Base-by-base conservation (phyloP, 2,329 filamentous ascomycete genomes). In the Beauveria caledonica region DNA sequence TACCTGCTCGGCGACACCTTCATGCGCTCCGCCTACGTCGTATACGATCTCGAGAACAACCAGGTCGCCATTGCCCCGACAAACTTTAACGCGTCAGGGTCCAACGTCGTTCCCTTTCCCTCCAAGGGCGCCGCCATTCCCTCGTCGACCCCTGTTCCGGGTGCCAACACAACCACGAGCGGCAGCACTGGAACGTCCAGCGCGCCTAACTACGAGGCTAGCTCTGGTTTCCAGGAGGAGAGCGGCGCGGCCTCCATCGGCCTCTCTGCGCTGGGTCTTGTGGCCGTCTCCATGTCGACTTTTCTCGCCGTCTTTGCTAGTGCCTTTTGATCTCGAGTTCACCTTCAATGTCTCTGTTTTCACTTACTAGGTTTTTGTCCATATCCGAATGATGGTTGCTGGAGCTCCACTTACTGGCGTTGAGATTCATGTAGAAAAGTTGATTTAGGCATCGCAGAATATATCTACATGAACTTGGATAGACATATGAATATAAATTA, bases 1-100 rank as follows among this genome's bases (percentile, higher is more conserved):
- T 81, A 72, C 64, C 72, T 85, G 46, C 75, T 85, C 10, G 83
- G 83, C 48, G 82, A 84, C 65, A 82, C 79, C 0, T 85, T 86
- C 67, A 70, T 85, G 36, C 78, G 83, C 58, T 85, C 81, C 1
- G 82, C 82, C 1, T 86, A 85, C 63, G 79, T 85, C 6, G 81
- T 85, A 8, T 85, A 84, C 63, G 83, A 86, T 63, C 71, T 85
- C 21, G 75, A 78, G 55, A 85, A 85, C 69, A 80, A 84, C 67
- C 73, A 84, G 66, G 74, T 85, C 60, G 81, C 68, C 19, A 70
- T 86, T 21, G 83, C 82, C 4, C 72, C 75, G 17, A 83, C 83
- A 11, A 74, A 82, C 62, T 84, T 84, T 69, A 83, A 83, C 68
- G 73, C 79, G 1, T 81, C 79, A 1, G 65, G 70, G 8, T 76